These are phyloP conservation scores for Syncephalis plumigaleata DNA, from an alignment of 371 early-diverging fungal species.

Conservation along the genomic window DNA sequence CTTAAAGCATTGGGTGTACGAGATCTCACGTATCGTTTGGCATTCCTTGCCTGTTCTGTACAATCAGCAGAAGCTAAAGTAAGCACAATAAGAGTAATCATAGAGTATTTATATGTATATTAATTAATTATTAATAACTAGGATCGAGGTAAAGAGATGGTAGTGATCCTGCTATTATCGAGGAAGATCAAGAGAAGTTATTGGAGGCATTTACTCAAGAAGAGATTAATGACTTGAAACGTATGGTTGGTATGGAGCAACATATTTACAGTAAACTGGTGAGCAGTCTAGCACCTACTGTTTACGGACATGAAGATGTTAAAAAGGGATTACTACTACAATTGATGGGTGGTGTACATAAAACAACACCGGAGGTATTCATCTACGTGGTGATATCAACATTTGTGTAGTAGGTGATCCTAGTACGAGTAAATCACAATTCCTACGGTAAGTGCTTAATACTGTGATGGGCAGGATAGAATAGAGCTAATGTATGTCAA, in stretches of 20 bases:
- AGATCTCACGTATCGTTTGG: slow-evolving; percentile 81
- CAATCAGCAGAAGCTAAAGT: slow-evolving; percentile 34
- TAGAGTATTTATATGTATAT: no score
- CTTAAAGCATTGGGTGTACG: slow-evolving; percentile 76
- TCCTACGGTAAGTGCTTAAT: slow-evolving; percentile 79
- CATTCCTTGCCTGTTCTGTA: slow-evolving; percentile 78
- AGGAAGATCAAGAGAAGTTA: slow-evolving; percentile 23
- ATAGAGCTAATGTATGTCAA: slow-evolving; percentile 24
- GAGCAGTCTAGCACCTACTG: slow-evolving; percentile 85
- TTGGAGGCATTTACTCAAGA: slow-evolving; percentile 39
- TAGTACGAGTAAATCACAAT: slow-evolving; percentile 94
- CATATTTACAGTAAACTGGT: slow-evolving; percentile 56
- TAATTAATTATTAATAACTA: neutral
- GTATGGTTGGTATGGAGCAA: slow-evolving; percentile 41
- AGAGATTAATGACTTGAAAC: slow-evolving; percentile 56
- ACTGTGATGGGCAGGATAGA: slow-evolving; percentile 3
- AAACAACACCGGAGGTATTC: slow-evolving; percentile 87
- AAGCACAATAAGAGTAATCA: neutral
- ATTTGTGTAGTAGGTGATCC: slow-evolving; percentile 99
- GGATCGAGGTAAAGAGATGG: slow-evolving; percentile 8
- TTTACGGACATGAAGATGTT: slow-evolving; percentile 93
- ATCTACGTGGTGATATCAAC: slow-evolving; percentile 96
- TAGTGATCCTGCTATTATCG: neutral
- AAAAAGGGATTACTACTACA: slow-evolving; percentile 96
- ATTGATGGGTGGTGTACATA: slow-evolving; percentile 94